phyloP scores from a whole-genome alignment of 2,329 filamentous ascomycete species.

The Thyridium curvatum region DNA sequence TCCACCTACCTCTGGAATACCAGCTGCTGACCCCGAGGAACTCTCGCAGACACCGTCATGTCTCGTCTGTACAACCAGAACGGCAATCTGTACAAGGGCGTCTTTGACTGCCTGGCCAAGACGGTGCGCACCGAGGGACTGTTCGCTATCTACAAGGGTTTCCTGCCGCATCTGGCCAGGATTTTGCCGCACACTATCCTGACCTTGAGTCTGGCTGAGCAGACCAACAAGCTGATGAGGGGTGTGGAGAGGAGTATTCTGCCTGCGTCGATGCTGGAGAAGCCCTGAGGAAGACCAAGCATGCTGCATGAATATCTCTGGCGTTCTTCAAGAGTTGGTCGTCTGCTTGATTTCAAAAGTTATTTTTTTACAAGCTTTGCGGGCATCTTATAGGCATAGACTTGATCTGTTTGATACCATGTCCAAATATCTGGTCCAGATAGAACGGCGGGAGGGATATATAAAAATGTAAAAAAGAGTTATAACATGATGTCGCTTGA shows the following conservation, averaged over 20 bases:
- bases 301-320: neutral
- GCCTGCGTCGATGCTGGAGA: conserved; percentile 27
- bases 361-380: too few species aligned
- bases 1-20: too few species aligned
- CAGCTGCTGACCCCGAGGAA: too few species aligned
- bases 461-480: neutral
- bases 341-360: too few species aligned
- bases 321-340: too few species aligned
- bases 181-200: conserved; percentile 95
- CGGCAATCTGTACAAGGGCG: conserved; percentile 89
- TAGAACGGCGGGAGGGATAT: too few species aligned
- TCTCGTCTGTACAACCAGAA: conserved; percentile 98
- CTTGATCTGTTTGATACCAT: too few species aligned
- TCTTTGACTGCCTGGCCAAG: conserved; percentile 86
- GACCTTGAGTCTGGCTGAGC: conserved; percentile 88
- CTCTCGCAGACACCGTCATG: conserved; percentile 80
- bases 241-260: conserved; percentile 62
- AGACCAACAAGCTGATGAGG: conserved; percentile 89
- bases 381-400: too few species aligned
- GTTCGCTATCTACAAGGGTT: conserved; percentile 95
- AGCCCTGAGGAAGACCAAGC: conserved; percentile 9
- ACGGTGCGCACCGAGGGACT: conserved; percentile 88
- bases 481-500: too few species aligned
- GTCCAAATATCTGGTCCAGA: too few species aligned
- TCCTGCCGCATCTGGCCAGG: conserved; percentile 86